These are phyloP conservation scores for Setomelanomma holmii DNA, from an alignment of 2,329 filamentous ascomycete genomes.

Conservation along the genomic window DNA sequence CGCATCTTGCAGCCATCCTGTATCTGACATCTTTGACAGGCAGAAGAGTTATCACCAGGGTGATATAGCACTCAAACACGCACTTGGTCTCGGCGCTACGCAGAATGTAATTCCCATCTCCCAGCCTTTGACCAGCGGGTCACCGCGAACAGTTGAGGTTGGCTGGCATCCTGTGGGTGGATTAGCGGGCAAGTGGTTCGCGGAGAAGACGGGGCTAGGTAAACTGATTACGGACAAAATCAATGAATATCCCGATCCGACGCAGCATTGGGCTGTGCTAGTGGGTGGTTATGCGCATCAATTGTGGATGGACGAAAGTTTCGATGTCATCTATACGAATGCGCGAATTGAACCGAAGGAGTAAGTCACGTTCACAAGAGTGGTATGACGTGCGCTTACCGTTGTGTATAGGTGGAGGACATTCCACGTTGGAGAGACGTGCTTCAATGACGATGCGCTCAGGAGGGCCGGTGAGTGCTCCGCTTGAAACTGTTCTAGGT, in stretches of 20 bases:
- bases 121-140: conserved; percentile 48
- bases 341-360: conserved; percentile 12
- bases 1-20: neutral
- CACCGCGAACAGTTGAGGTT: conserved; percentile 57
- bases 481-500: neutral
- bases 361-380: neutral
- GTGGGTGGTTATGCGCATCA: conserved; percentile 64
- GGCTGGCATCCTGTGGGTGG: conserved; percentile 67
- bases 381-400: neutral
- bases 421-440: conserved; percentile 15
- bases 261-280: conserved; percentile 67
- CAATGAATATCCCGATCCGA: conserved; percentile 64
- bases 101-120: conserved; percentile 55
- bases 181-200: conserved; percentile 65
- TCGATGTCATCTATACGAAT: conserved; percentile 66
- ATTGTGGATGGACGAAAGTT: conserved; percentile 67
- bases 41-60: conserved; percentile 40
- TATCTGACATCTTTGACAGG: conserved; percentile 8
- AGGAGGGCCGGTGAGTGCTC: conserved; percentile 11
- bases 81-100: conserved; percentile 54
- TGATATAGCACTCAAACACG: conserved; percentile 52
- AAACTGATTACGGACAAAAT: conserved; percentile 64
- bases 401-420: conserved; percentile 11
- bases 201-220: conserved; percentile 62
- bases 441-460: conserved; percentile 18